These are phyloP conservation scores for Picea sitchensis DNA, from an alignment of 75 land plant species.

Conservation along the genomic window DNA sequence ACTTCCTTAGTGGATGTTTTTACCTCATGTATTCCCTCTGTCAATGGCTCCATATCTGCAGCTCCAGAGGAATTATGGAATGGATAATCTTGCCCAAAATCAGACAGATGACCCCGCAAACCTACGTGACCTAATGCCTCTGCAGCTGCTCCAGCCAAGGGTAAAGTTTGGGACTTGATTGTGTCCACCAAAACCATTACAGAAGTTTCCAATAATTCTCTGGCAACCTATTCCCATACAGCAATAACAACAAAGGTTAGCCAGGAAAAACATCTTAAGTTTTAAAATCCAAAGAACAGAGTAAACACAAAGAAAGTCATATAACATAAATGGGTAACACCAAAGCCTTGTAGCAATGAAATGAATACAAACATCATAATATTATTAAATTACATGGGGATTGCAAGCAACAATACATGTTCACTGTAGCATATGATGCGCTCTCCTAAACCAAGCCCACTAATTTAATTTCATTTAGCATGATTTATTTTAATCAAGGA, in stretches of 20 bases:
- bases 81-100: slow-evolving; percentile 12
- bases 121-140: slow-evolving; percentile 97
- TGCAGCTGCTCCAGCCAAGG: slow-evolving; percentile 75
- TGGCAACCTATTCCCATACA: slow-evolving; percentile 43
- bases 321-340: not conserved
- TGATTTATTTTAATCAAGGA: too few relatives aligned
- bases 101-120: slow-evolving; percentile 59
- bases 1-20: not conserved
- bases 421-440: too few relatives aligned
- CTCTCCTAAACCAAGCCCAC: too few relatives aligned
- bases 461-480: too few relatives aligned
- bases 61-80: not conserved
- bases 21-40: not conserved
- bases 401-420: too few relatives aligned
- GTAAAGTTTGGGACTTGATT: slow-evolving; percentile 51
- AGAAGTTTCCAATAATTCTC: slow-evolving; percentile 26
- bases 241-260: too few relatives aligned
- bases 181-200: slow-evolving; percentile 46
- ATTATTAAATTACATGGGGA: too few relatives aligned
- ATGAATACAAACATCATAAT: too few relatives aligned
- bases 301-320: not conserved
- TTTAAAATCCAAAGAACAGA: not conserved
- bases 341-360: too few relatives aligned
- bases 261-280: not conserved
- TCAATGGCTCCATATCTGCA: not conserved